Percentiles rank a stretch among this genome's conserved stretches.
These are phyloP conservation scores for Carex myosuroides DNA, from an alignment of 176 grass and related monocot genomes.

Conservation along the genomic window DNA sequence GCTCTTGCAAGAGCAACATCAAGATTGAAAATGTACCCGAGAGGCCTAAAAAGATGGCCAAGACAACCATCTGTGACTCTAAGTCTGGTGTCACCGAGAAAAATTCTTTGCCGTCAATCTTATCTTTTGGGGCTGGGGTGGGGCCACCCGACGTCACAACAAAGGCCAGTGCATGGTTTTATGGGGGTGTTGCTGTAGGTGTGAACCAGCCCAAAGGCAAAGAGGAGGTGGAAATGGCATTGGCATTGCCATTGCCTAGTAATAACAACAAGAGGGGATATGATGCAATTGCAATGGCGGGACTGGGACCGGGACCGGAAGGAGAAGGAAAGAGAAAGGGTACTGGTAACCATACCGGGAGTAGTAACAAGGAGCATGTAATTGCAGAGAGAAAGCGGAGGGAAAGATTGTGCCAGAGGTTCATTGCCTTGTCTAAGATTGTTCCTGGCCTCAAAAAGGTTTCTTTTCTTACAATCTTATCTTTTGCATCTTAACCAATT, in stretches of 20 bases:
- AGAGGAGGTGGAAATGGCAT: constrained; percentile 37
- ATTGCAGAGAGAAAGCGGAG: constrained; percentile 75
- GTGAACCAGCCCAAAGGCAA: constrained; percentile 53
- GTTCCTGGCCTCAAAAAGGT: constrained; percentile 93
- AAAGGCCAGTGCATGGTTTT: constrained; percentile 12
- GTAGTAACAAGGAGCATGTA: constrained; percentile 86
- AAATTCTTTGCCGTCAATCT: constrained; percentile 76
- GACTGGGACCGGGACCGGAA: background rate
- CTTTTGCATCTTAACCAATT: no score
- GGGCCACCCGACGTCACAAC: constrained; percentile 12
- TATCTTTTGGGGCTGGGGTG: constrained; percentile 40
- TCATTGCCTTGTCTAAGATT: constrained; percentile 86
- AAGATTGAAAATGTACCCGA: constrained; percentile 11
- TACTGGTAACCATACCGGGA: background rate
- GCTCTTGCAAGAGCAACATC: constrained; percentile 31
- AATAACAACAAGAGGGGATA: constrained; percentile 37
- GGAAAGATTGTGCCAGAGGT: constrained; percentile 86
- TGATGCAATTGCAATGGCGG: constrained; percentile 23
- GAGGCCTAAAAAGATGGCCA: constrained; percentile 45
- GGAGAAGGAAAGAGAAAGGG: background rate
- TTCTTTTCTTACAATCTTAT: no score
- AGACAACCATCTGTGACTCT: constrained; percentile 77
- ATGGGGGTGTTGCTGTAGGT: constrained; percentile 18
- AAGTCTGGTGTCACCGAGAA: constrained; percentile 63
- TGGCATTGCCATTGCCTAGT: background rate